phyloP scores from a whole-genome alignment of 2,329 filamentous ascomycete genomes.

The Orbilia quercus region DNA sequence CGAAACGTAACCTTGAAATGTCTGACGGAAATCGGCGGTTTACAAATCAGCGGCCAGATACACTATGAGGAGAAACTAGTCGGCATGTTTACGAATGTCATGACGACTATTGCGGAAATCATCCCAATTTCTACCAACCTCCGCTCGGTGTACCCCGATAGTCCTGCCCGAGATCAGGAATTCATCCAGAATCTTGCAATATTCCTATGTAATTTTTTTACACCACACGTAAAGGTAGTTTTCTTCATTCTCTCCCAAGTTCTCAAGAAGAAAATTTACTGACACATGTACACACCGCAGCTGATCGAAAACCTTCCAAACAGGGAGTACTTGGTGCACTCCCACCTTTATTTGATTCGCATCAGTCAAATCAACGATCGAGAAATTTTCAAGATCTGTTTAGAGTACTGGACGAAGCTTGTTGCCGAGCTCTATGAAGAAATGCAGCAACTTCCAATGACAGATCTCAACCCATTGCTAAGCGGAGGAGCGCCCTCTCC shows the following conservation, averaged over 20 bases:
- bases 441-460: slow-evolving; percentile 95
- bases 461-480: slow-evolving; percentile 89
- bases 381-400: slow-evolving; percentile 98
- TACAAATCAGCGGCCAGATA: slow-evolving; percentile 81
- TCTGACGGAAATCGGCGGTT: slow-evolving; percentile 93
- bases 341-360: slow-evolving; percentile 96
- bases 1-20: slow-evolving; percentile 97
- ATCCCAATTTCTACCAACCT: slow-evolving; percentile 91
- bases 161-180: slow-evolving; percentile 93
- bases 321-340: slow-evolving; percentile 91
- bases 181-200: slow-evolving; percentile 97
- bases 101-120: slow-evolving; percentile 91
- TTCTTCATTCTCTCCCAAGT: slow-evolving; percentile 50
- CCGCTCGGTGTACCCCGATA: slow-evolving; percentile 88
- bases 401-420: slow-evolving; percentile 99
- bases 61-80: slow-evolving; percentile 94
- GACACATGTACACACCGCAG: slow-evolving; percentile 63
- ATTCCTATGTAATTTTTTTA: slow-evolving; percentile 97
- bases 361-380: slow-evolving; percentile 99
- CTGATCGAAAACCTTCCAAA: slow-evolving; percentile 96
- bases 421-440: slow-evolving; percentile 98
- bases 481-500: slow-evolving; percentile 87
- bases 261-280: slow-evolving; percentile 58
- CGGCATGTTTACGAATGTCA: slow-evolving; percentile 97
- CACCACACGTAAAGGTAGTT: slow-evolving; percentile 83